Conservation (phyloP, 2,329 filamentous ascomycete genomes). For the Aureobasidium sp. region DNA sequence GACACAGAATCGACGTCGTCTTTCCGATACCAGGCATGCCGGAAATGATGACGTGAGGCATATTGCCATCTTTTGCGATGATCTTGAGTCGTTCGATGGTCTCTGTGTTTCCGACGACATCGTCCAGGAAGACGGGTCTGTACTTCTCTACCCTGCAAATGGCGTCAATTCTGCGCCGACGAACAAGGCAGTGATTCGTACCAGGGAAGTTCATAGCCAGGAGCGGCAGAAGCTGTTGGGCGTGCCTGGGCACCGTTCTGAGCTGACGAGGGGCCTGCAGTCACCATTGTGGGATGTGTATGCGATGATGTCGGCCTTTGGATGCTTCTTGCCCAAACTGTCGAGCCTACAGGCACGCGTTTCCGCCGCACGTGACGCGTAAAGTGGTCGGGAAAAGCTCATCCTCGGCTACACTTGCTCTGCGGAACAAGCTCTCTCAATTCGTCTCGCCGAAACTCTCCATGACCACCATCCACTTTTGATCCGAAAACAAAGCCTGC, state of each 20-base stretch:
- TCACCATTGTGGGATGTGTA: slow-evolving; percentile 30
- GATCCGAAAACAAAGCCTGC: background rate
- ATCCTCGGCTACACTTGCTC: background rate
- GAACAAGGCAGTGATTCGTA: slow-evolving; percentile 29
- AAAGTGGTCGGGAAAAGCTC: background rate
- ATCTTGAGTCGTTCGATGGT: slow-evolving; percentile 97
- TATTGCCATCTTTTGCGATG: slow-evolving; percentile 96
- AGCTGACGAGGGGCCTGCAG: slow-evolving; percentile 35
- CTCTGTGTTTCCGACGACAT: slow-evolving; percentile 95
- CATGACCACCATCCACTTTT: background rate
- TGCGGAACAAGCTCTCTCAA: background rate
- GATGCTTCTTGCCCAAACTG: background rate
- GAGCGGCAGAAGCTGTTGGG: slow-evolving; percentile 28
- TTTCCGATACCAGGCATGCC: slow-evolving; percentile 99
- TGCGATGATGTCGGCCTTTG: background rate
- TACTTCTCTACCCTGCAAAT: slow-evolving; percentile 92
- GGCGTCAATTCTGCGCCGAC: slow-evolving; percentile 3
- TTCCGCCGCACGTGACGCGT: background rate
- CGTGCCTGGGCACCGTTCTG: slow-evolving; percentile 34
- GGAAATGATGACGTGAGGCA: slow-evolving; percentile 99
- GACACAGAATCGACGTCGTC: slow-evolving; percentile 88
- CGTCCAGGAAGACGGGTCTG: slow-evolving; percentile 85
- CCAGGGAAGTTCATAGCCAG: slow-evolving; percentile 73
- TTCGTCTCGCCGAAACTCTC: background rate
- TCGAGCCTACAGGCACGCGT: slow-evolving; percentile 3